A percentile compares a stretch with the other conserved stretches of the same genome.
Conservation (phyloP, 768 basidiomycete species). For the Clavulina sp. region DNA sequence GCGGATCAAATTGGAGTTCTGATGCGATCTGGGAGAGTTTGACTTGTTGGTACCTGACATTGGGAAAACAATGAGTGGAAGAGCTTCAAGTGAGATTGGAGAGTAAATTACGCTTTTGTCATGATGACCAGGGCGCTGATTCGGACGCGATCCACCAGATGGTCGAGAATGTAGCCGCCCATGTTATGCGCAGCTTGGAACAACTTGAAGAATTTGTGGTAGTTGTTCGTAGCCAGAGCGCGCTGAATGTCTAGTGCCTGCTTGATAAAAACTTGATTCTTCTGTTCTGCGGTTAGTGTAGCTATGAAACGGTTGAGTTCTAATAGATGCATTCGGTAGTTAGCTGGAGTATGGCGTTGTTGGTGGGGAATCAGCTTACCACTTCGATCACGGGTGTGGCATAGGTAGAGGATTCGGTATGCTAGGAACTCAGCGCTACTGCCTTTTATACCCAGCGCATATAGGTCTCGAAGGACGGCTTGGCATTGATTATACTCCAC, state of each 20-base stretch:
- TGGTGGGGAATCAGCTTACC: conserved; percentile 34
- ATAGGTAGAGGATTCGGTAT: conserved; percentile 88
- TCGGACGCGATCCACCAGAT: conserved; percentile 86
- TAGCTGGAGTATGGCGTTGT: background rate
- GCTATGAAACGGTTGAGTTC: conserved; percentile 94
- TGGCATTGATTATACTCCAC: conserved; percentile 99
- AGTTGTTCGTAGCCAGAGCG: conserved; percentile 82
- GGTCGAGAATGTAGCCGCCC: conserved; percentile 99
- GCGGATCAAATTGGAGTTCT: conserved; percentile 69
- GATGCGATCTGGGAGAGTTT: conserved; percentile 58
- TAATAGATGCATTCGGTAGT: conserved; percentile 19
- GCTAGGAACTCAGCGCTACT: conserved; percentile 93
- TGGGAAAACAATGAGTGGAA: background rate
- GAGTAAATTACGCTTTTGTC: conserved; percentile 69
- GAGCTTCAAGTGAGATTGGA: background rate
- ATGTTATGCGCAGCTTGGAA: conserved; percentile 81
- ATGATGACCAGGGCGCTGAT: conserved; percentile 74
- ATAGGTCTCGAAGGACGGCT: conserved; percentile 70
- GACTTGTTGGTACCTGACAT: conserved; percentile 56
- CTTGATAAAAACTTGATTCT: conserved; percentile 54
- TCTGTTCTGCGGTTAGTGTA: conserved; percentile 90
- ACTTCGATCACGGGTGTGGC: conserved; percentile 85
- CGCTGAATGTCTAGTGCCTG: conserved; percentile 85
- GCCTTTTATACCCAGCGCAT: conserved; percentile 84
- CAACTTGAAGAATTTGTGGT: conserved; percentile 76